A percentile compares a stretch with the other conserved stretches of the same genome.
Conservation (phyloP, 108 stramenopile species). For the Conticribra weissflogii region DNA sequence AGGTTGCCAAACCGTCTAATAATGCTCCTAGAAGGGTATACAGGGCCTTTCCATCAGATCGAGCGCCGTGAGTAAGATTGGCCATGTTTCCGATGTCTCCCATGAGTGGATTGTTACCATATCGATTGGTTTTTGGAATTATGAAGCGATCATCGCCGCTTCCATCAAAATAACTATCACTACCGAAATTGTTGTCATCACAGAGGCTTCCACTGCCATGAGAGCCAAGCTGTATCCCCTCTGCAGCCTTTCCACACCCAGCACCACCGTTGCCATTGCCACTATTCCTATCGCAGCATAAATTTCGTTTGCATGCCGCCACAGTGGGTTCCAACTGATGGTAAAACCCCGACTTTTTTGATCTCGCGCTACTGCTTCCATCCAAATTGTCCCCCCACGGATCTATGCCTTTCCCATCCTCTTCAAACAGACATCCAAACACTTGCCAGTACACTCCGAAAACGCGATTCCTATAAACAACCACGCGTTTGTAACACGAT, state of each 20-base stretch:
- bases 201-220: neutral
- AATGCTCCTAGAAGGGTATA: conserved; percentile 48
- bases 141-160: neutral
- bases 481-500: conserved; percentile 60
- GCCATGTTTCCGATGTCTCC: conserved; percentile 83
- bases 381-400: neutral
- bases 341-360: conserved; percentile 10
- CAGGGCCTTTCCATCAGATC: conserved; percentile 59
- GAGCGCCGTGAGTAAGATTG: conserved; percentile 53
- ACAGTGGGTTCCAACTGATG: neutral
- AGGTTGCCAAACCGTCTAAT: conserved; percentile 46
- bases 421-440: conserved; percentile 54
- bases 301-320: conserved; percentile 44
- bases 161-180: too few relatives aligned
- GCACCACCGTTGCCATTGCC: neutral
- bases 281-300: conserved; percentile 30
- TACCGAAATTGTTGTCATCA: conserved; percentile 1
- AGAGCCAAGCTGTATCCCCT: neutral
- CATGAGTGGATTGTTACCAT: conserved; percentile 73
- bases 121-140: neutral
- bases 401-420: conserved; percentile 40
- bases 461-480: conserved; percentile 70
- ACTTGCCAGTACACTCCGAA: conserved; percentile 74
- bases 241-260: neutral
- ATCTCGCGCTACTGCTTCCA: neutral